Conservation (phyloP, 371 early-diverging fungal species). For the Mucor plumbeus region DNA sequence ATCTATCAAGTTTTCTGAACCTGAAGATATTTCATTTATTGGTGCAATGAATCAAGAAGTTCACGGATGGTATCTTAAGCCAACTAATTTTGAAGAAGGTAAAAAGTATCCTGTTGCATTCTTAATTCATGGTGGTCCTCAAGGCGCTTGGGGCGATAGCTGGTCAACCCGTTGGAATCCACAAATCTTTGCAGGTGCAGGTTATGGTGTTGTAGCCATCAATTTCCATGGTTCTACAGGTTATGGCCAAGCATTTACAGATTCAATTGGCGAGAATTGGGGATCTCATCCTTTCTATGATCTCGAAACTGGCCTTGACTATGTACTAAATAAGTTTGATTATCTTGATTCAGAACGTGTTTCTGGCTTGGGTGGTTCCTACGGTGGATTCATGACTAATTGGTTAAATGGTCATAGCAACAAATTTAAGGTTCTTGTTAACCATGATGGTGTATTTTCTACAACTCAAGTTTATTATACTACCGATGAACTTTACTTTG, state of each 20-base stretch:
- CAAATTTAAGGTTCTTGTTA: constrained; percentile 77
- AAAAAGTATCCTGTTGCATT: constrained; percentile 81
- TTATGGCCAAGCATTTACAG: constrained; percentile 79
- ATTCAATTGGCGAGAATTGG: constrained; percentile 79
- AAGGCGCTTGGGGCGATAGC: constrained; percentile 71
- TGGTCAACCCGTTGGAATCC: constrained; percentile 82
- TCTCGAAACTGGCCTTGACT: constrained; percentile 75
- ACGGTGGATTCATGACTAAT: constrained; percentile 89
- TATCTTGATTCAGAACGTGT: constrained; percentile 69
- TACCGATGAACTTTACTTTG: constrained; percentile 83
- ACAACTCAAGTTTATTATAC: constrained; percentile 68
- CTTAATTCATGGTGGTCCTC: constrained; percentile 89
- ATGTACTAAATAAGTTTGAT: constrained; percentile 60
- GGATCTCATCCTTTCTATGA: constrained; percentile 79
- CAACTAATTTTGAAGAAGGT: constrained; percentile 61
- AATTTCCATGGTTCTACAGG: constrained; percentile 87
- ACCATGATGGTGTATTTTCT: constrained; percentile 86
- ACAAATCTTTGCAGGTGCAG: constrained; percentile 73
- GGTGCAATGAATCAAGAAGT: constrained; percentile 71
- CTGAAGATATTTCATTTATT: constrained; percentile 70
- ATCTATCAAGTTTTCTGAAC: constrained; percentile 40
- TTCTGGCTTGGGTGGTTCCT: constrained; percentile 79
- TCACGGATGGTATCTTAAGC: constrained; percentile 77
- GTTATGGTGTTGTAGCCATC: constrained; percentile 78
- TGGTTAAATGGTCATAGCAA: constrained; percentile 64